phyloP scores from a whole-genome alignment of 148 eudicot genomes.

The Linanthus parryae region DNA sequence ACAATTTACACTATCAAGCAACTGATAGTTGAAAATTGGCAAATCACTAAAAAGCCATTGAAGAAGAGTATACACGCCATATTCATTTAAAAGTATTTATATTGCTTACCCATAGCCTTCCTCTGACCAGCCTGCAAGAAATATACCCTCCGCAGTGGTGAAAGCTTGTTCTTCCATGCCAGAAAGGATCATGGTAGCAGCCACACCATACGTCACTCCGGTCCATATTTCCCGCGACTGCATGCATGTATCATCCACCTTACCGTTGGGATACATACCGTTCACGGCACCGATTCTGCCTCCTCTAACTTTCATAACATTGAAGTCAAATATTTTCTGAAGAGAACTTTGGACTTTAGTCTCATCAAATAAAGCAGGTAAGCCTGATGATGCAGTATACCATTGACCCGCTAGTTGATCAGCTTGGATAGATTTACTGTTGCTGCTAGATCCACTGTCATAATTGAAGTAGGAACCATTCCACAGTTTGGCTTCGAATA shows the following conservation, averaged over 20 bases:
- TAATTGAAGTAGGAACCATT: constrained; percentile 94
- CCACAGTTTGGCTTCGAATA: constrained; percentile 75
- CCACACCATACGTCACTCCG: constrained; percentile 87
- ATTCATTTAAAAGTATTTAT: too few species aligned
- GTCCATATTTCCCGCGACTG: constrained; percentile 98
- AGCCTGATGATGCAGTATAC: constrained; percentile 90
- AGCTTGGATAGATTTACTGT: constrained; percentile 93
- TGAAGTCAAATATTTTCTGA: constrained; percentile 77
- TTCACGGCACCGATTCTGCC: constrained; percentile 97
- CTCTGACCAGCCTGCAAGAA: constrained; percentile 94
- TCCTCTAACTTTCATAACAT: constrained; percentile 88
- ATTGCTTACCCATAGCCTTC: constrained; percentile 90
- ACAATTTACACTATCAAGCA: too few species aligned
- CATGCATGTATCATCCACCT: constrained; percentile 97
- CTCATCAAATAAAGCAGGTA: constrained; percentile 79
- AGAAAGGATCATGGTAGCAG: constrained; percentile 91
- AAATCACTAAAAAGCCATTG: too few species aligned
- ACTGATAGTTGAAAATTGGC: too few species aligned
- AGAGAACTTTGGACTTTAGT: constrained; percentile 58
- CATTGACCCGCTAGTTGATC: constrained; percentile 99
- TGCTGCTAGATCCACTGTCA: constrained; percentile 93
- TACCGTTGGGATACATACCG: constrained; percentile 92
- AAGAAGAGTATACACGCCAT: too few species aligned
- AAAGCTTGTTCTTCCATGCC: constrained; percentile 94
- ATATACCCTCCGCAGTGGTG: constrained; percentile 90